These are phyloP conservation scores for Hansenula sp. DNA, from an alignment of 1,139 yeast genomes.

Conservation along the genomic window DNA sequence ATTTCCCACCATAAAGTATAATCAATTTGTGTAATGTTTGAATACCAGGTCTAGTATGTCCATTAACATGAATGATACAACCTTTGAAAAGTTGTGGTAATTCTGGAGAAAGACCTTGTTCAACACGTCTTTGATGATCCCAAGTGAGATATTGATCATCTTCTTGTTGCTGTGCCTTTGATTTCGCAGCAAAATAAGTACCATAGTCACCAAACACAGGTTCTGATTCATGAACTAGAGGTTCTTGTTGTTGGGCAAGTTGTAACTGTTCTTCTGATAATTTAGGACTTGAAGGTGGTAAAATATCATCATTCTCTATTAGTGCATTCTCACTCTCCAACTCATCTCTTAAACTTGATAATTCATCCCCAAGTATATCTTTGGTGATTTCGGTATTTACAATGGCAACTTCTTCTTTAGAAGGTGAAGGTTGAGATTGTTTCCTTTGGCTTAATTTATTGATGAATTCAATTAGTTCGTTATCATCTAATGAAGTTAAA, in stretches of 20 bases:
- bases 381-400: slow-evolving; percentile 5
- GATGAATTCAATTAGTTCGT: slow-evolving; percentile 37
- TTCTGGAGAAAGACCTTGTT: slow-evolving; percentile 9
- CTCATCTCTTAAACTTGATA: neutral
- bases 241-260: neutral
- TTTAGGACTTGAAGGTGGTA: slow-evolving; percentile 3
- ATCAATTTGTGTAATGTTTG: slow-evolving; percentile 68
- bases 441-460: slow-evolving; percentile 30
- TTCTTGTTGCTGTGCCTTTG: slow-evolving; percentile 60
- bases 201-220: slow-evolving; percentile 66
- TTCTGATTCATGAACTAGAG: neutral
- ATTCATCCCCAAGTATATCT: slow-evolving; percentile 2
- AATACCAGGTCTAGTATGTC: slow-evolving; percentile 78
- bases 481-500: slow-evolving; percentile 35
- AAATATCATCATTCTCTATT: slow-evolving; percentile 4
- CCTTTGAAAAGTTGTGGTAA: slow-evolving; percentile 49
- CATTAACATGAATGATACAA: slow-evolving; percentile 75
- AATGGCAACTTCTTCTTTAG: slow-evolving; percentile 6
- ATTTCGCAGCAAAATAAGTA: slow-evolving; percentile 66
- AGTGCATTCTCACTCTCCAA: slow-evolving; percentile 3
- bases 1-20: slow-evolving; percentile 76
- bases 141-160: slow-evolving; percentile 52
- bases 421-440: slow-evolving; percentile 1
- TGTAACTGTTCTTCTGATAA: neutral
- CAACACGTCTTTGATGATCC: slow-evolving; percentile 37